phyloP scores from a whole-genome alignment of 768 basidiomycete genomes.

The Porphyrellus cyaneotinctus region DNA sequence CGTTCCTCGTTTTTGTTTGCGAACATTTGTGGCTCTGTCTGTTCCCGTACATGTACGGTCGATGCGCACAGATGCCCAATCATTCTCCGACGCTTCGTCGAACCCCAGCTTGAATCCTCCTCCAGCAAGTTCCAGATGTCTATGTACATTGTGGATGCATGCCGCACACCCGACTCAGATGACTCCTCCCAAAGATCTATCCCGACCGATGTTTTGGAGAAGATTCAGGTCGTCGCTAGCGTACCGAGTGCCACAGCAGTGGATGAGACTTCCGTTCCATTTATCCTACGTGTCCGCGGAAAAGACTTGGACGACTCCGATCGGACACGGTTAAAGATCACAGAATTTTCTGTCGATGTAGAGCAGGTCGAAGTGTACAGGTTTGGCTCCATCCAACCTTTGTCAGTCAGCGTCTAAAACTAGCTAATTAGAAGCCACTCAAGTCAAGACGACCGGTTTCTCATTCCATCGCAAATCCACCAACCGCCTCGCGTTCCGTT shows the following conservation, averaged over 20 bases:
- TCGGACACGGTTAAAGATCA: slow-evolving; percentile 53
- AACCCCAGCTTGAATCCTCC: slow-evolving; percentile 35
- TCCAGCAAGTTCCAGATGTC: slow-evolving; percentile 29
- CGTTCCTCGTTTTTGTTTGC: slow-evolving; percentile 44
- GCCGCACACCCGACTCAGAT: slow-evolving; percentile 18
- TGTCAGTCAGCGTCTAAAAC: slow-evolving; percentile 6
- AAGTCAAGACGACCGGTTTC: slow-evolving; percentile 41
- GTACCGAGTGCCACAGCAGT: slow-evolving; percentile 54
- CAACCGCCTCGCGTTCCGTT: slow-evolving; percentile 69
- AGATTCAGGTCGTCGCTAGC: slow-evolving; percentile 61
- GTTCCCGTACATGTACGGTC: slow-evolving; percentile 40
- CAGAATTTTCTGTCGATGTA: slow-evolving; percentile 53
- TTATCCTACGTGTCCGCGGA: slow-evolving; percentile 59
- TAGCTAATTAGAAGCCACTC: slow-evolving; percentile 36
- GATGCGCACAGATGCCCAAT: slow-evolving; percentile 42
- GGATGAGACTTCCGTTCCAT: slow-evolving; percentile 44
- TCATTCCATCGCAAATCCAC: slow-evolving; percentile 48
- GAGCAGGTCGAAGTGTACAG: slow-evolving; percentile 64
- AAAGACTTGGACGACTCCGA: slow-evolving; percentile 45
- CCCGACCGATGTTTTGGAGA: slow-evolving; percentile 51
- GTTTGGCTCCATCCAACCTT: slow-evolving; percentile 36
- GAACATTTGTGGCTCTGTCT: slow-evolving; percentile 54
- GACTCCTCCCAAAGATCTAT: slow-evolving; percentile 31
- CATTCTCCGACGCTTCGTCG: slow-evolving; percentile 50
- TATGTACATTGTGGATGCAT: slow-evolving; percentile 44